Evolutionary conservation across 1,139 yeast species (phyloP), one percentile per base, ranked within the genome.

Genomic region (Debaryomyces coudertii): DNA sequence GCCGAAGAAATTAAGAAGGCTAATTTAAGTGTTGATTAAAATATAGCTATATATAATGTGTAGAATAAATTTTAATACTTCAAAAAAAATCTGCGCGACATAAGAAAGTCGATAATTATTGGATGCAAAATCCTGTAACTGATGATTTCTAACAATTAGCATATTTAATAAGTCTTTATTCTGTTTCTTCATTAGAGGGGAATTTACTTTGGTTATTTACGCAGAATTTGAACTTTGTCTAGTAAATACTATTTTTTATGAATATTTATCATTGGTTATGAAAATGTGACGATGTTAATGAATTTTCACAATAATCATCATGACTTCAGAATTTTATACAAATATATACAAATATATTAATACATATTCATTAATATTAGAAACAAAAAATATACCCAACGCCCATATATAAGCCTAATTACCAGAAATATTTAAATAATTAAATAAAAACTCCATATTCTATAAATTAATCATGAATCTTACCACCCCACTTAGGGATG

Each of bases 401-500:
- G n/a, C n/a, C n/a, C n/a, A n/a, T n/a, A n/a, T n/a, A n/a, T n/a
- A n/a, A n/a, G n/a, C n/a, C n/a, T n/a, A n/a, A n/a, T n/a, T 20
- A 20, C 22, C 22, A 20, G 22, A 20, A n/a, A n/a, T n/a, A n/a
- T n/a, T n/a, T 14, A 14, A 28, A 15, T 4, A 8, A 15, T 15
- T 15, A 5, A 7, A 9, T 31, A 18, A 18, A 18, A 16, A 15
- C 7, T 15, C 7, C 35, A 30, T 14, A n/a, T 11, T 25, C 40
- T 18, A 28, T 28, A 18, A 34, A 25, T 52, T 53, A 66, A 27
- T 54, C 50, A 50, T 70, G 58, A 16, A 75, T 68, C 42, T 68
- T 66, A 0, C 80, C 81, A 2, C 82, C 82, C 84, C 85, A 80
- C 56, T 73, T 75, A 1, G 80, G 77, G 3, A 60, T 65, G 44